Evolutionary conservation across 192 early-diverging fungal genomes (phyloP).

Genomic region (Dimargaris xerosporica): DNA sequence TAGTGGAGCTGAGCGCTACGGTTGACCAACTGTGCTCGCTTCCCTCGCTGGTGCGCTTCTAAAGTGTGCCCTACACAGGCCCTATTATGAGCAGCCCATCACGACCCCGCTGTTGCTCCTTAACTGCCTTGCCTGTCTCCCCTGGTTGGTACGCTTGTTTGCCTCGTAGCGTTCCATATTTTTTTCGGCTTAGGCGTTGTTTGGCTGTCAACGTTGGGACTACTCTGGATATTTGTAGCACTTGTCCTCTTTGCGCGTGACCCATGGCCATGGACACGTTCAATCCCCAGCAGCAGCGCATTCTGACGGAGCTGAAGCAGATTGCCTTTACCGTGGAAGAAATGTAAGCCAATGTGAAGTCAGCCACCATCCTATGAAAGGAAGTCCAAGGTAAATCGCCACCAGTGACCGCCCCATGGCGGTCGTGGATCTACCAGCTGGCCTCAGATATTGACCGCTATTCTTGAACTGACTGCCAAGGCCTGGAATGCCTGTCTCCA

Average conservation of each 20-base stretch:
- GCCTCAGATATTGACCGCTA: too few species aligned
- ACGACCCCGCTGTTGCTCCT: too few species aligned
- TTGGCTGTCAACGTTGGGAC: neutral
- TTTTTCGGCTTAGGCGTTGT: neutral
- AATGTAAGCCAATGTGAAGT: neutral
- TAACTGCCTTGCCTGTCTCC: too few species aligned
- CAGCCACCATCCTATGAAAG: neutral
- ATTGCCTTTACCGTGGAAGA: slow-evolving; percentile 2
- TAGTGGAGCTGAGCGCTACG: too few species aligned
- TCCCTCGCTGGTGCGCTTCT: too few species aligned
- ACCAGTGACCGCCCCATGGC: neutral
- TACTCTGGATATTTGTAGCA: neutral
- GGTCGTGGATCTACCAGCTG: neutral
- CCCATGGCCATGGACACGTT: neutral
- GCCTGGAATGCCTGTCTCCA: neutral
- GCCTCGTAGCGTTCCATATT: neutral
- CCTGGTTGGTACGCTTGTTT: neutral
- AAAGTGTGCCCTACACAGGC: too few species aligned
- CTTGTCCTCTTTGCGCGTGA: neutral
- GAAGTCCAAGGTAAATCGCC: neutral
- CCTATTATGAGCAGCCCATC: too few species aligned
- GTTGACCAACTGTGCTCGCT: too few species aligned
- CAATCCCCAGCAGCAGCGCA: neutral
- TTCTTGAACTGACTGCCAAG: neutral
- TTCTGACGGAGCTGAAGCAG: neutral